Percentiles rank a stretch among this genome's conserved stretches.
Evolutionary conservation across 345 rosid genomes (phyloP).

Genomic region (Punica granatum): DNA sequence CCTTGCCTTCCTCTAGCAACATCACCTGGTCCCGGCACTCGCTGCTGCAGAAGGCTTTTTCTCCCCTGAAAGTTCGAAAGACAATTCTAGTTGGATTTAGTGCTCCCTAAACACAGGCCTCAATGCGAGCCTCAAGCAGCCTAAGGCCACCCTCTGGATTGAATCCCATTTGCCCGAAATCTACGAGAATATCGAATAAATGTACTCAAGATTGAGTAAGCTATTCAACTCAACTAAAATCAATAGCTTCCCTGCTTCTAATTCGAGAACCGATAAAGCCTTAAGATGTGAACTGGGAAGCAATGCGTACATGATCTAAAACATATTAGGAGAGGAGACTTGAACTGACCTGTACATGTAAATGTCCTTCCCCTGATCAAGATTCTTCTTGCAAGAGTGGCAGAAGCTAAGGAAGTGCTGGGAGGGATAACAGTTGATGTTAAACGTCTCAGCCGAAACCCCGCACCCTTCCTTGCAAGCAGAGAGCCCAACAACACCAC

Average conservation of each 20-base stretch:
- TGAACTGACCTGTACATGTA: slow-evolving; percentile 79
- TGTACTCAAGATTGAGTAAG: not conserved
- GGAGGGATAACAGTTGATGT: slow-evolving; percentile 23
- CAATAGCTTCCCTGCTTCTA: not conserved
- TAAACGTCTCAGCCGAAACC: slow-evolving; percentile 13
- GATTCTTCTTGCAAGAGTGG: slow-evolving; percentile 64
- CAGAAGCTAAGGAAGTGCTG: slow-evolving; percentile 73
- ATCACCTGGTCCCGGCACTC: slow-evolving; percentile 77
- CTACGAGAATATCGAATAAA: not conserved
- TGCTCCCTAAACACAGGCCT: not conserved
- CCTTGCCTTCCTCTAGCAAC: slow-evolving; percentile 39
- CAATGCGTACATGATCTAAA: not conserved
- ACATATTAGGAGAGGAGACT: not conserved
- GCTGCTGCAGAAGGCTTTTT: slow-evolving; percentile 83
- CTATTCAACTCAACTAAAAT: not conserved
- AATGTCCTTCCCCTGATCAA: slow-evolving; percentile 75
- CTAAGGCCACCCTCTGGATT: not conserved
- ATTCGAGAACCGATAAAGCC: not conserved
- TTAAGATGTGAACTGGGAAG: not conserved
- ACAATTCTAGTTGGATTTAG: not conserved
- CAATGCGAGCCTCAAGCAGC: not conserved
- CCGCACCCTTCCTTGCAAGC: slow-evolving; percentile 22
- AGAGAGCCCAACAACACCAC: slow-evolving; percentile 40
- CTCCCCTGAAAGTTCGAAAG: slow-evolving; percentile 45
- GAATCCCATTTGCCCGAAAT: not conserved